Base-by-base conservation (phyloP, 2,329 filamentous ascomycete genomes). In the Pyrenophora seminiperda region DNA sequence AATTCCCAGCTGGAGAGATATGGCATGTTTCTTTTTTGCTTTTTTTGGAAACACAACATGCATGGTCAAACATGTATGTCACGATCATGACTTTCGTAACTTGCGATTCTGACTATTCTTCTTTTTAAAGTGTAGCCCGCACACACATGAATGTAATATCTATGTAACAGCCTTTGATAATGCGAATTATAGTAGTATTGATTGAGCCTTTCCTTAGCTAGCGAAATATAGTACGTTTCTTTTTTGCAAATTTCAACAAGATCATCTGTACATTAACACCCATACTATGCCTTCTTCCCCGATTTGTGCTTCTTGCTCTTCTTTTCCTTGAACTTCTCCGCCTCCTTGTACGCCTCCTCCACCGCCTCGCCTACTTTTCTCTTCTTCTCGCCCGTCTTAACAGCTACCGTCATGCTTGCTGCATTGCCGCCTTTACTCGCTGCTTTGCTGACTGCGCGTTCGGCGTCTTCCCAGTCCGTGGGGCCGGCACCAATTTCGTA, bases 351-450 rank as follows among this genome's bases (percentile, higher is more conserved):
- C 5, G 79, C 77, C 44, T 82, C 79, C 19, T 76, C 77, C 2
- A 80, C 75, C 0, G 78, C 75, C 61, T 81, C 79, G 6, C 77
- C 77, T 41, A 84, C 88, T 76, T 95, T 95, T 63, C 90, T 81
- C 80, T 94, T 93, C 56, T 68, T 68, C 51, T 91, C 90, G 50
- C 78, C 79, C n/a, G 85, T 84, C 79, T 92, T 94, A 47, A 97
- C 84, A 68, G 89, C 92, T 20, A 97, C 90, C 0, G 86, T 87
- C 13, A 80, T 79, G 64, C 80, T 83, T 39, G 79, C 76, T 41
- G 81, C 79, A 7, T 34, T 27, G 7, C 83, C 83, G 19, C 72
- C 60, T 52, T 69, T 58, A 53, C 72, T 67, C 75, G 79, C 71
- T 75, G 79, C 75, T 53, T 69, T 62, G 54, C 65, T 53, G 24